These are phyloP conservation scores for Hypoxylon intermedium DNA, from an alignment of 495 filamentous ascomycete genomes.

Conservation along the genomic window DNA sequence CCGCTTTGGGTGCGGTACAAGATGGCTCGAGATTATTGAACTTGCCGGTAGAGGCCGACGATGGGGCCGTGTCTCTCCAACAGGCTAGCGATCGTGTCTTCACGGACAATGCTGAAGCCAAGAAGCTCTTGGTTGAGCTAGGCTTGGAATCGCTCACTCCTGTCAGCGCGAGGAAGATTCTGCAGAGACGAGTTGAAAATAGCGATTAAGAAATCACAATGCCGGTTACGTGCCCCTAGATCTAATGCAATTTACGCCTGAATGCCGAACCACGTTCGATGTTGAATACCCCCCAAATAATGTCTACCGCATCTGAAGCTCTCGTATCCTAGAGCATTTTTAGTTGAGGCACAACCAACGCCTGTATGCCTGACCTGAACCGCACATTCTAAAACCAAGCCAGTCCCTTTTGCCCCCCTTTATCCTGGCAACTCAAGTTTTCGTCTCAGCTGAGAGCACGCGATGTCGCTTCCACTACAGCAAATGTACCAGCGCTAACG, in stretches of 20 bases:
- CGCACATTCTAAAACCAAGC: background rate
- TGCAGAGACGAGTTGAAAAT: constrained; percentile 80
- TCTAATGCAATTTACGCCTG: constrained; percentile 20
- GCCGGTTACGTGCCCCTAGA: constrained; percentile 4
- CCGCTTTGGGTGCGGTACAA: constrained; percentile 64
- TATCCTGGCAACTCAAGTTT: no score
- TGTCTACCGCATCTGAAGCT: constrained; percentile 10
- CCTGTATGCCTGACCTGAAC: constrained; percentile 20
- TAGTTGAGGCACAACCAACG: constrained; percentile 37
- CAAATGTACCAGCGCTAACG: constrained; percentile 95
- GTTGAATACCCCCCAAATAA: constrained; percentile 32
- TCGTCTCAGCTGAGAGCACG: constrained; percentile 57
- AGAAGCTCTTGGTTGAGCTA: constrained; percentile 71
- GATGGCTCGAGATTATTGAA: constrained; percentile 75
- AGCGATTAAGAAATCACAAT: constrained; percentile 43
- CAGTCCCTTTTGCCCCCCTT: background rate
- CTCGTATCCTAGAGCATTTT: constrained; percentile 21
- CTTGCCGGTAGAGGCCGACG: constrained; percentile 59
- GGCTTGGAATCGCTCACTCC: constrained; percentile 72
- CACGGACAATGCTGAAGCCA: constrained; percentile 78
- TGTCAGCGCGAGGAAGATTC: constrained; percentile 74
- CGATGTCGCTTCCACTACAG: constrained; percentile 75
- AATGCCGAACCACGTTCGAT: constrained; percentile 13
- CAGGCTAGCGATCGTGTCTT: constrained; percentile 80
- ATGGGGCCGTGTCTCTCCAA: constrained; percentile 63